Conservation (phyloP, 179 eudicot genomes). For the Nepenthes alata region DNA sequence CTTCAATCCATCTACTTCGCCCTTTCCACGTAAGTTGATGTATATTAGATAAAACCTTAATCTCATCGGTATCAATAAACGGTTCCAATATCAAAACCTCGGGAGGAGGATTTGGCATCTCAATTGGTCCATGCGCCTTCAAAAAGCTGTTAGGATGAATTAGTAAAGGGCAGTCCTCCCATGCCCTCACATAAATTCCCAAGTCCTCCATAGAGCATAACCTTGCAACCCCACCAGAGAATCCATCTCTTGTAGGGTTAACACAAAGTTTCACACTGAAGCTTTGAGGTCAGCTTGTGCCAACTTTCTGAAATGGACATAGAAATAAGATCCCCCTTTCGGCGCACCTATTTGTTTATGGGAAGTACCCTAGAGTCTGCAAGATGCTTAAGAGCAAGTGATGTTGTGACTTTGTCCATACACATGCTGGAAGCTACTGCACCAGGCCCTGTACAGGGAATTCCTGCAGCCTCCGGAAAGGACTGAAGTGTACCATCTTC, state of each 20-base stretch:
- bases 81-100: too few relatives aligned
- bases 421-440: slow-evolving; percentile 40
- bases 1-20: slow-evolving; percentile 72
- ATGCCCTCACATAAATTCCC: slow-evolving; percentile 50
- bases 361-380: slow-evolving; percentile 8
- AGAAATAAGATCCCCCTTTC: slow-evolving; percentile 35
- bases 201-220: slow-evolving; percentile 59
- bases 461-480: slow-evolving; percentile 54
- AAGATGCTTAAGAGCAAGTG: slow-evolving; percentile 44
- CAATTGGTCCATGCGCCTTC: slow-evolving; percentile 1
- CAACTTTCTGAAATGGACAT: slow-evolving; percentile 32
- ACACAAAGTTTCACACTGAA: too few relatives aligned
- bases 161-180: slow-evolving; percentile 22
- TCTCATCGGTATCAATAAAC: slow-evolving; percentile 28
- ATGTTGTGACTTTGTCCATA: slow-evolving; percentile 58
- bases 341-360: background rate
- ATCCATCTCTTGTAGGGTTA: too few relatives aligned
- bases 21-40: slow-evolving; percentile 57
- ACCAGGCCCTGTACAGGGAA: slow-evolving; percentile 61
- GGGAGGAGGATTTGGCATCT: slow-evolving; percentile 19
- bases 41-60: slow-evolving; percentile 40
- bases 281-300: slow-evolving; percentile 33
- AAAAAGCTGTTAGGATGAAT: too few relatives aligned
- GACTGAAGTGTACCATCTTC: slow-evolving; percentile 90
- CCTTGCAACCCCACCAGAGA: slow-evolving; percentile 30